A percentile compares a stretch with the other conserved stretches of the same genome.
phyloP scores from a whole-genome alignment of 495 filamentous ascomycete species.

The Aspergillus conjunctus region DNA sequence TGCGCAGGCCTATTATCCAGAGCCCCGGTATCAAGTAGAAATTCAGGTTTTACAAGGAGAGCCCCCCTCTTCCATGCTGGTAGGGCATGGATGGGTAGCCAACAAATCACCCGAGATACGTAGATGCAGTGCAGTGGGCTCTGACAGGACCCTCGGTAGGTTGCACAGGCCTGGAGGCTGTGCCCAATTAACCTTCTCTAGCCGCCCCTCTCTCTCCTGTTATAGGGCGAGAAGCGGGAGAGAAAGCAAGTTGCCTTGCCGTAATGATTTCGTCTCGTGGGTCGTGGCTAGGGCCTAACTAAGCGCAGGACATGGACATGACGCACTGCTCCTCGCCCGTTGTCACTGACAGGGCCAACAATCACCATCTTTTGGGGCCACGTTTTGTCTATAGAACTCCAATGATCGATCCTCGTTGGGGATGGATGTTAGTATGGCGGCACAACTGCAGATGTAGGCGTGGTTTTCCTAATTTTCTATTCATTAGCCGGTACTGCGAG shows the following conservation, averaged over 20 bases:
- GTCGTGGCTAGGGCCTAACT: background rate
- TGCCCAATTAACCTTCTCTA: too few species aligned
- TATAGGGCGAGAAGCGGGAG: background rate
- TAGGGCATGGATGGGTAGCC: too few species aligned
- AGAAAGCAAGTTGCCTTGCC: constrained; percentile 7
- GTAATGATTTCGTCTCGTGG: background rate
- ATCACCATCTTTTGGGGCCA: constrained; percentile 17
- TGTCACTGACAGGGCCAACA: background rate
- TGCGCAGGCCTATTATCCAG: too few species aligned
- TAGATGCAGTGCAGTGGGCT: too few species aligned
- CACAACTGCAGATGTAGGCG: background rate
- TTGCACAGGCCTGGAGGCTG: too few species aligned
- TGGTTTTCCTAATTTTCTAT: too few species aligned
- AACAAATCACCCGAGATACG: too few species aligned
- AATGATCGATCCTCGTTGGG: background rate
- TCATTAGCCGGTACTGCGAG: background rate
- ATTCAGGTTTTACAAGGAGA: too few species aligned
- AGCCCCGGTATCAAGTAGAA: too few species aligned
- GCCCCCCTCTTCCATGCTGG: too few species aligned
- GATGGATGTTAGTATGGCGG: background rate
- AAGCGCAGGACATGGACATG: background rate
- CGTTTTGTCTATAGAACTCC: background rate
- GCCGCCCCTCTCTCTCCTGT: too few species aligned
- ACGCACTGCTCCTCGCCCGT: background rate
- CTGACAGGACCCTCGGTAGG: too few species aligned